Evolutionary conservation across 768 basidiomycete species (phyloP), one percentile per base, ranked within the genome.

Genomic region (Neoboletus brunneissimus): DNA sequence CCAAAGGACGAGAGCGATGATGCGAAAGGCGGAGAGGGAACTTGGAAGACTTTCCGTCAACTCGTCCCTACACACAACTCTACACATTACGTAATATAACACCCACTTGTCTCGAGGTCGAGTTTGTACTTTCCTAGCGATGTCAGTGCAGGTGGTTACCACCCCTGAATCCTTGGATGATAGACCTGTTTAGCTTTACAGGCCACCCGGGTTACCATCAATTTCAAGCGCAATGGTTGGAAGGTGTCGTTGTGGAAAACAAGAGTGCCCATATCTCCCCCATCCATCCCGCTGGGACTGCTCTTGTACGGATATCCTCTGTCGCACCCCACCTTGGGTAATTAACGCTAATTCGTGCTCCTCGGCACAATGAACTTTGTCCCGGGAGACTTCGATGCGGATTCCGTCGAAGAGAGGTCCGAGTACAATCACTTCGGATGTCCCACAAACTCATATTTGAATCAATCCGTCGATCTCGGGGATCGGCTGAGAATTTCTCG

Each of bases 51-150:
- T 12, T 16, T 5, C 27, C 3, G 27, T 29, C 45, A n/a, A 11
- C 22, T 48, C n/a, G 29, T 20, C 11, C 20, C 41, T n/a, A 31
- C n/a, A 52, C 38, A 41, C 23, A 54, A 55, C 51, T 51, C 40
- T 34, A 51, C 22, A 46, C 34, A 56, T 67, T 67, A 67, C 20
- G 23, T 67, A 67, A 67, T 69, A 48, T 40, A 42, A 13, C 37
- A 46, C 34, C 15, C 41, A 35, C 46, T 47, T 50, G 47, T 34
- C 18, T 37, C 44, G 23, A 55, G n/a, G 15, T 15, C 34, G n/a
- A 49, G 48, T 8, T 22, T 29, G 32, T 35, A 32, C n/a, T n/a
- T n/a, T 16, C 22, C 38, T 27, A 31, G 45, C 45, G 32, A 18
- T 34, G 20, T 50, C 49, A 50, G 23, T 12, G n/a, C 47, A 1